Base-by-base conservation (phyloP, 2,329 filamentous ascomycete genomes). In the Ceratocystis harringtonii region DNA sequence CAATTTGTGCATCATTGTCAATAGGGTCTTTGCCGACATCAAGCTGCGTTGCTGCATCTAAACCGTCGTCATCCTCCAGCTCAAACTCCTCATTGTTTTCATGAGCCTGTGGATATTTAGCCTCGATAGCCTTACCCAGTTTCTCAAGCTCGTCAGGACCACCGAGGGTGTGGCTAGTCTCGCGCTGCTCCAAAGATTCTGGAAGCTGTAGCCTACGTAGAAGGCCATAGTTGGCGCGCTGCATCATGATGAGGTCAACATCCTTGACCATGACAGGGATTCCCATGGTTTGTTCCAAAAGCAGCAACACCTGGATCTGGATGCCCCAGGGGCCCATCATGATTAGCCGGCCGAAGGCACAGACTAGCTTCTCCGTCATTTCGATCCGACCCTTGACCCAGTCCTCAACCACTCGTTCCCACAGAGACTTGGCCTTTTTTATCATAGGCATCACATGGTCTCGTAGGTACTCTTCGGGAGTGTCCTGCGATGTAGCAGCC, bases 251-350 rank as follows among this genome's bases (percentile, higher is more conserved):
- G 2, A 61, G 58, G 25, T 65, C 68, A 5, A 68, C 65, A 30
- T 69, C 74, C 71, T 69, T 78, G 70, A 74, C 78, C 69, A 77
- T 72, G 63, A 84, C 82, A 43, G 86, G 83, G 52, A 96, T 81
- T 60, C 84, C 81, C 84, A 92, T 92, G 0, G 90, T 89, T 74
- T 96, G 86, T 69, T 90, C 81, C n/a, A 95, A 75, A 22, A 96
- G 78, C 48, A 83, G 82, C 25, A 96, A 80, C 1, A 96, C 78
- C 70, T 90, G 84, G 68, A 87, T 83, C 74, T 81, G 85, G 70
- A 94, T 86, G 62, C 78, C 75, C 19, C 81, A 77, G 10, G 80
- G 76, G 17, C 88, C 84, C 62, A 86, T 76, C 25, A 91, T 76
- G n/a, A 97, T 78, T 2, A 96, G 70, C 44, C 86, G 81, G 5